Base-by-base conservation (phyloP, 1,139 yeast genomes). In the Blastobotrys arbuscula region DNA sequence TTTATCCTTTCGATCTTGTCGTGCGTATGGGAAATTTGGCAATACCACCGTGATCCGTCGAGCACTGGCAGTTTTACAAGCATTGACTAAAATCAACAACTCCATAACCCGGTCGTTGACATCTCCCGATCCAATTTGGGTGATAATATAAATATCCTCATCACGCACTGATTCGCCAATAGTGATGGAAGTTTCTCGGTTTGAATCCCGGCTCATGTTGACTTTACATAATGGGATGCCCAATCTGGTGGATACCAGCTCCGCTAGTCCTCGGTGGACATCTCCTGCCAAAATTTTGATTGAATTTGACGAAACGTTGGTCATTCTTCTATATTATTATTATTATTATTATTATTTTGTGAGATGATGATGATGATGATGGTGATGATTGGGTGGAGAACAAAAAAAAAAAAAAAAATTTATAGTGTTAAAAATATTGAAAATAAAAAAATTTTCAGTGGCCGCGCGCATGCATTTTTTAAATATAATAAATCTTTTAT, bases 1-100 rank as follows among this genome's bases (percentile, higher is more conserved):
- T 70, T 92, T 92, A 70, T 92, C 97, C 69, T 92, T 92, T 66
- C 95, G 80, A 70, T 92, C 98, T 70, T 92, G 98, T 69, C 98
- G 81, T 21, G 97, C 97, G 64, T 92, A 92, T 2, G 97, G 97
- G 71, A 90, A 92, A 67, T 85, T 87, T 47, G 98, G 98, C 58
- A 92, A 77, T 37, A 92, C 95, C 1, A 95, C 97, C 1, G 97
- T 89, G 66, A 92, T 88, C 57, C 96, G 78, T 64, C 97, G 79
- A 2, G 97, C 97, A 51, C 95, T 83, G 3, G 97, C 98, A 2
- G 92, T 87, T 64, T 85, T 86, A 69, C 97, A 92, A 21, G 97
- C 97, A 66, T 88, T 88, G 61, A 92, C 84, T 85, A 90, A 87
- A 62, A 90, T 86, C 59, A 92, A 72, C 46, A 90, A 72, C 66